phyloP scores from a whole-genome alignment of 2,329 filamentous ascomycete species.

The Scortechinia acanthostroma region DNA sequence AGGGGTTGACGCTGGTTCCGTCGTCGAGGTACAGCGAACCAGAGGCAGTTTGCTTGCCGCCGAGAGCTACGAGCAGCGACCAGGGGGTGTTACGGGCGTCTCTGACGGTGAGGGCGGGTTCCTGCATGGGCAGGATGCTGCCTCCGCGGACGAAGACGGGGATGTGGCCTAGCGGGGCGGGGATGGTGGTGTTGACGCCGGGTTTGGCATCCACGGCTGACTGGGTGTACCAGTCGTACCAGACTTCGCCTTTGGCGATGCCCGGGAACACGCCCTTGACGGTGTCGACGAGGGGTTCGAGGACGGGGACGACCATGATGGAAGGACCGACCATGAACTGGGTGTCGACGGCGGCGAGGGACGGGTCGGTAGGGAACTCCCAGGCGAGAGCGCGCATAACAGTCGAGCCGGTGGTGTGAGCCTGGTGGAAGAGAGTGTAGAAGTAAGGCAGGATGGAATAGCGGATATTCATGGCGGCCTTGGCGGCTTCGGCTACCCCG shows the following conservation, averaged over 20 bases:
- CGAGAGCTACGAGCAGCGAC: slow-evolving; percentile 58
- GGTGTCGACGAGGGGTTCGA: slow-evolving; percentile 50
- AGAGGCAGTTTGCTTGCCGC: slow-evolving; percentile 40
- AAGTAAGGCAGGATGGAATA: slow-evolving; percentile 69
- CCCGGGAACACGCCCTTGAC: slow-evolving; percentile 69
- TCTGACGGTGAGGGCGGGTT: slow-evolving; percentile 60
- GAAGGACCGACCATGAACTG: slow-evolving; percentile 68
- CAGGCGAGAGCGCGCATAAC: slow-evolving; percentile 69
- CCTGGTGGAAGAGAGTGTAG: slow-evolving; percentile 66
- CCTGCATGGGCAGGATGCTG: slow-evolving; percentile 58
- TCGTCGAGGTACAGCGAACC: slow-evolving; percentile 70
- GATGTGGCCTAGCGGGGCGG: slow-evolving; percentile 60
- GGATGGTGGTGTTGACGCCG: slow-evolving; percentile 50
- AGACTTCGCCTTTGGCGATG: slow-evolving; percentile 46
- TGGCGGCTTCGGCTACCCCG: slow-evolving; percentile 56
- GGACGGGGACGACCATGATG: slow-evolving; percentile 61
- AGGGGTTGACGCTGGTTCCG: slow-evolving; percentile 56
- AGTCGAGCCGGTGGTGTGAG: slow-evolving; percentile 58
- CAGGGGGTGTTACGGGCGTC: slow-evolving; percentile 58
- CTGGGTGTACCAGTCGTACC: slow-evolving; percentile 78
- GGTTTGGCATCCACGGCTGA: slow-evolving; percentile 38
- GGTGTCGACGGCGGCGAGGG: slow-evolving; percentile 55
- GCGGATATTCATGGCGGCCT: slow-evolving; percentile 61
- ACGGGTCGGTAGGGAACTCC: slow-evolving; percentile 69
- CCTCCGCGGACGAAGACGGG: slow-evolving; percentile 68